Base-by-base conservation (phyloP, 345 rosid genomes). In the Adansonia digitata region DNA sequence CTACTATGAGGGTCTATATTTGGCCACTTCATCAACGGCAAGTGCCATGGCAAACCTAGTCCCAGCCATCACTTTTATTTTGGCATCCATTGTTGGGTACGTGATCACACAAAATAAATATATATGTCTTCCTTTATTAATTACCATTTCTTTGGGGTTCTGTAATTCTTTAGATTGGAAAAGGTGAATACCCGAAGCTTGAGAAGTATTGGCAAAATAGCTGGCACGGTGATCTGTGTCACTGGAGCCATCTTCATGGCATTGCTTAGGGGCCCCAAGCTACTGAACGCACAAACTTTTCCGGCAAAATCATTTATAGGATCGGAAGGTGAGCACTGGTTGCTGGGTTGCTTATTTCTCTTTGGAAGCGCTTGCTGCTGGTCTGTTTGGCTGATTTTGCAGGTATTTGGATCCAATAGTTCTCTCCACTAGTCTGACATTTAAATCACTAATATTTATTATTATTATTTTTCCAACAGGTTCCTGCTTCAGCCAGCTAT, bases 341-440 rank as follows among this genome's bases (percentile, higher is more conserved):
- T 91, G 74, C 53, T 86, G 66, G 97, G 98, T 26, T 88, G 89
- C 74, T 60, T 86, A 20, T 81, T 85, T 56, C 83, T 91, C 68
- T 87, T 91, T 37, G 85, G 80, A 71, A 88, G 92, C 74, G 24
- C 86, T 45, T 79, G 74, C 71, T 91, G 87, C 83, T 93, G 98
- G 97, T 87, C 95, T 17, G 52, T 79, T 68, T 90, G 97, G 98
- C 78, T 91, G 37, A 86, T 85, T 79, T 79, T 91, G 43, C 95
- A 91, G 94, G 98, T 89, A 80, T 42, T 68, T 20, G 20, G 52
- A 53, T 49, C 42, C 14, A 49, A 8, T 52, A 20, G 0, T 66
- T 51, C 20, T 24, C 60, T 62, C 45, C 24, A 22, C 12, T 12
- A 18, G 8, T 14, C 26, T 22, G 29, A 15, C 22, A 53, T 56